These are phyloP conservation scores for Fagopyrum tataricum DNA, from an alignment of 148 eudicot species.

Conservation along the genomic window DNA sequence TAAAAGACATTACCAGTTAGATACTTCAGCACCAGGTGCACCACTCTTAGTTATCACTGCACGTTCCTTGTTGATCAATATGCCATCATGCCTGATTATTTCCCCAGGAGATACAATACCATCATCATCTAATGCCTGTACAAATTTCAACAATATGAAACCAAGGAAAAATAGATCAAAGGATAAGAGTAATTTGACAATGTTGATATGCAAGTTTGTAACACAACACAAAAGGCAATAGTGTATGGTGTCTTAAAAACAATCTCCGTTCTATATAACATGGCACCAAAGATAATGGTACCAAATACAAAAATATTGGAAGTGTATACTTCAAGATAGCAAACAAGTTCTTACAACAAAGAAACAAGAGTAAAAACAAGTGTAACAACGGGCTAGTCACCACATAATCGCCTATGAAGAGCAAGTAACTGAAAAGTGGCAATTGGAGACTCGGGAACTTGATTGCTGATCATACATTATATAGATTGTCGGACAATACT, in stretches of 20 bases:
- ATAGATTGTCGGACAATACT: background rate
- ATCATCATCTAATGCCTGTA: conserved; percentile 80
- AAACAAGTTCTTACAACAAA: too few relatives aligned
- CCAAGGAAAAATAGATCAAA: background rate
- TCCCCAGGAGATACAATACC: conserved; percentile 95
- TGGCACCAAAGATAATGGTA: too few relatives aligned
- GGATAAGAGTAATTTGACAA: background rate
- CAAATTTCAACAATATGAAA: conserved; percentile 4
- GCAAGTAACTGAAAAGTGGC: background rate
- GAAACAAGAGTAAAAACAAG: background rate
- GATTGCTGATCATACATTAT: background rate
- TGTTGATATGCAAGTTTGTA: background rate
- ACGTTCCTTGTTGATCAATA: conserved; percentile 64
- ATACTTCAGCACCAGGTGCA: conserved; percentile 17
- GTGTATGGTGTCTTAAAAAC: too few relatives aligned
- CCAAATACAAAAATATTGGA: too few relatives aligned
- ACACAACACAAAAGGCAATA: too few relatives aligned
- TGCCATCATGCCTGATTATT: conserved; percentile 62
- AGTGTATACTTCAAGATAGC: too few relatives aligned
- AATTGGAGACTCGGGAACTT: too few relatives aligned
- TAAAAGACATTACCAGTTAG: conserved; percentile 34
- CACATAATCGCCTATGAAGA: background rate
- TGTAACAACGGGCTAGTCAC: background rate
- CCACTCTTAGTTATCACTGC: conserved; percentile 43
- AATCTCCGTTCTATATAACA: too few relatives aligned